A percentile compares a stretch with the other conserved stretches of the same genome.
phyloP scores from a whole-genome alignment of 371 early-diverging fungal species.

The Rhizomucor miehei region DNA sequence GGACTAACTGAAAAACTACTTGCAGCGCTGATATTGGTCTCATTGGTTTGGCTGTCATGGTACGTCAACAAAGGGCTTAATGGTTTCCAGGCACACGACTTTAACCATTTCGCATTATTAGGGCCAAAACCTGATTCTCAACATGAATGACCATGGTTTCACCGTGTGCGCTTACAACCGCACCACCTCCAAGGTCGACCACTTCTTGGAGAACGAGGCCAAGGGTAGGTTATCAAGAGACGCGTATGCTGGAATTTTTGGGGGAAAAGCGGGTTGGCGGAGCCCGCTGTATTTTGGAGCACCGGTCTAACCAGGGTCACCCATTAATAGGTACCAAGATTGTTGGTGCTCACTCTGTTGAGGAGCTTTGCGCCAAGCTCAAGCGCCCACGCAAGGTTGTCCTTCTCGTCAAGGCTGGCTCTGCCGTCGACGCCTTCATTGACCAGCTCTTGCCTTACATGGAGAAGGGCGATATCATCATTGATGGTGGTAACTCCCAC shows the following conservation, averaged over 20 bases:
- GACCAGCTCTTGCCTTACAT: constrained; percentile 83
- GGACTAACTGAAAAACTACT: neutral
- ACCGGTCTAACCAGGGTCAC: neutral
- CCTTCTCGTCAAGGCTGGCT: constrained; percentile 97
- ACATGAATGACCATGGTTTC: constrained; percentile 98
- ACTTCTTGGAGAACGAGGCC: constrained; percentile 93
- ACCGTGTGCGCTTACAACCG: constrained; percentile 96
- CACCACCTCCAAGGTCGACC: constrained; percentile 93
- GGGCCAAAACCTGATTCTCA: constrained; percentile 98
- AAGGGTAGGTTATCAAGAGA: constrained; percentile 62
- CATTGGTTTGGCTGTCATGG: constrained; percentile 99
- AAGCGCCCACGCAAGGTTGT: constrained; percentile 96
- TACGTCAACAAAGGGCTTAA: constrained; percentile 33
- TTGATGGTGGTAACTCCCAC: constrained; percentile 99
- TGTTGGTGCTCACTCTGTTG: constrained; percentile 90
- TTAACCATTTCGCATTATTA: constrained; percentile 20
- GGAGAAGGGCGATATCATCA: constrained; percentile 93
- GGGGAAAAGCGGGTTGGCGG: neutral
- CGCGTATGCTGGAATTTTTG: constrained; percentile 1
- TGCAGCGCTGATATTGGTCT: constrained; percentile 97
- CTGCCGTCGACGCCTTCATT: constrained; percentile 95
- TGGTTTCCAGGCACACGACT: neutral
- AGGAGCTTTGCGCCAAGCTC: constrained; percentile 90
- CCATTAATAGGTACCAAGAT: constrained; percentile 74
- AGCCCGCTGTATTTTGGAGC: neutral